Evolutionary conservation across 73 alveolate genomes (phyloP), one percentile per base, ranked within the genome.

Genomic region (Paraurostyla sp.): DNA sequence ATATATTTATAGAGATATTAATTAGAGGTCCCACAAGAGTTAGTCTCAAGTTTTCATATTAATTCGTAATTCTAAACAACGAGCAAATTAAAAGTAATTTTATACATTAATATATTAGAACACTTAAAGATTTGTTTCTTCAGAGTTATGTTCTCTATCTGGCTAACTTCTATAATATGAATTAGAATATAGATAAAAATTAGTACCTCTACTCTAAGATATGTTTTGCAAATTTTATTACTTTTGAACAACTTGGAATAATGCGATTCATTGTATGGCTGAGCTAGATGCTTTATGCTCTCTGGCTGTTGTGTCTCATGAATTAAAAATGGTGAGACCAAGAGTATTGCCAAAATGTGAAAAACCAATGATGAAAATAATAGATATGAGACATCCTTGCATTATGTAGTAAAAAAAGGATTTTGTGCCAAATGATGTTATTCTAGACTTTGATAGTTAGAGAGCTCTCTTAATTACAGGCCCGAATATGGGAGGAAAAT

Each of bases 401-500:
- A 11, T 75, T 16, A 75, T 32, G 51, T 33, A 62, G 9, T 11
- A 62, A 50, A 62, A 62, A 36, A 29, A 29, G 25, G 4, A 76
- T 57, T 88, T 92, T 58, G 93, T 92, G 68, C 95, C 97, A 46
- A 92, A 92, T 50, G 95, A 92, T 80, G 71, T 92, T 9, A 50
- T 51, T 0, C 40, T 92, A 30, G 94, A 93, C 40, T 73, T 45
- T 58, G 84, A 92, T 45, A 84, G 78, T 11, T 35, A 88, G 80
- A 63, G 83, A 83, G 1, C 58, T 18, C 81, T 63, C 30, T 75
- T 89, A 15, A 89, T 98, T 65, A 97, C 99, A 29, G 99, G 99
- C 18, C 99, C 99, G 29, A 98, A 98, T 84, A 95, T 97, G 98
- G 99, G 99, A 43, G 99, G 99, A 25, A 98, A 98, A 90, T 94